Conservation (phyloP, 73 alveolate species). For the Paramecium caudatum region DNA sequence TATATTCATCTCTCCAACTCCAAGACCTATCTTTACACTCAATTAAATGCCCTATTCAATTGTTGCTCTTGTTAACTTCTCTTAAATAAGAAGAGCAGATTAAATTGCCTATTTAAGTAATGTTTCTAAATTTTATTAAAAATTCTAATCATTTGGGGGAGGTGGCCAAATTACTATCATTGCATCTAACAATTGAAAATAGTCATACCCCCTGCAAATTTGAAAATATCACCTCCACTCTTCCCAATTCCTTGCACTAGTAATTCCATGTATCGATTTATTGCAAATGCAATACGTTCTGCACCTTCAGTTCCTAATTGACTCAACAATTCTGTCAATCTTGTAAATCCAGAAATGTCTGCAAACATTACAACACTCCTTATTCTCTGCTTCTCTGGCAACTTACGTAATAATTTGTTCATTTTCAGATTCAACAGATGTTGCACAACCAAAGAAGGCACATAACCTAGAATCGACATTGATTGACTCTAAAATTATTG, state of each 20-base stretch:
- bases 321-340: slow-evolving; percentile 37
- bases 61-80: slow-evolving; percentile 87
- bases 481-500: slow-evolving; percentile 50
- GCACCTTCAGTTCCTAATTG: slow-evolving; percentile 94
- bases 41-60: slow-evolving; percentile 87
- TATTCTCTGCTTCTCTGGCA: slow-evolving; percentile 50
- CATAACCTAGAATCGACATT: slow-evolving; percentile 70
- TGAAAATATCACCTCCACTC: slow-evolving; percentile 98
- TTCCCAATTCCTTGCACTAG: slow-evolving; percentile 89
- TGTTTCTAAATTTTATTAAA: slow-evolving; percentile 79
- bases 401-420: slow-evolving; percentile 36
- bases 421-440: slow-evolving; percentile 58
- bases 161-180: slow-evolving; percentile 98
- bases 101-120: slow-evolving; percentile 88
- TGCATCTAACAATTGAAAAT: slow-evolving; percentile 81
- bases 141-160: slow-evolving; percentile 67
- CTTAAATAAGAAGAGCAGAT: slow-evolving; percentile 90
- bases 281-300: slow-evolving; percentile 93
- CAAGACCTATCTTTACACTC: slow-evolving; percentile 87
- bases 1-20: slow-evolving; percentile 96
- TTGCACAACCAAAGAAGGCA: slow-evolving; percentile 71
- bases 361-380: slow-evolving; percentile 76
- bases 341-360: slow-evolving; percentile 76
- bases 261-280: slow-evolving; percentile 95
- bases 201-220: slow-evolving; percentile 89